Evolutionary conservation across 2,329 filamentous ascomycete species (phyloP).

Genomic region (Aspergillus sp.): DNA sequence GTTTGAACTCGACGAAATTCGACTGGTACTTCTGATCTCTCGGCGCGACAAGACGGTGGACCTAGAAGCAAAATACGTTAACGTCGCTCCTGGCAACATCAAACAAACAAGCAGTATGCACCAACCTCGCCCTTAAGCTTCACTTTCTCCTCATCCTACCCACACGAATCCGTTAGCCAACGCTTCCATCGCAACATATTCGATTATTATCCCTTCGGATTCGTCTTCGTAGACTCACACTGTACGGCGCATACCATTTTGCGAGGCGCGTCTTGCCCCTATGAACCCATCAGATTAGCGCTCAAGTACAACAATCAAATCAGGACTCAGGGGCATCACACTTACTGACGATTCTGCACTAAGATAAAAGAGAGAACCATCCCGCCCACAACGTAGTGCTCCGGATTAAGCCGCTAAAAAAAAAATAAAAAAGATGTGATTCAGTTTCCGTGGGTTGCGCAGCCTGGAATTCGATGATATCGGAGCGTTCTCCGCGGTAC

Average conservation of each 20-base stretch:
- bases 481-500: slow-evolving; percentile 18
- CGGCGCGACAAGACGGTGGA: slow-evolving; percentile 94
- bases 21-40: slow-evolving; percentile 99
- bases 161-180: slow-evolving; percentile 10
- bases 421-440: slow-evolving; percentile 14
- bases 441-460: slow-evolving; percentile 7
- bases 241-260: slow-evolving; percentile 99
- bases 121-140: slow-evolving; percentile 93
- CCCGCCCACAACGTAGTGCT: slow-evolving; percentile 9
- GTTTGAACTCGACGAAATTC: slow-evolving; percentile 85
- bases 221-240: slow-evolving; percentile 41
- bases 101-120: slow-evolving; percentile 8
- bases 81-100: background rate
- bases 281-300: slow-evolving; percentile 17
- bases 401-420: background rate
- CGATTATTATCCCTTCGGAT: background rate
- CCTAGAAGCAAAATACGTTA: slow-evolving; percentile 42
- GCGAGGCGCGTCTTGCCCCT: slow-evolving; percentile 97
- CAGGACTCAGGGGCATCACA: background rate
- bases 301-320: slow-evolving; percentile 1
- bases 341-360: slow-evolving; percentile 80
- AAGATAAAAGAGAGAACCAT: slow-evolving; percentile 78
- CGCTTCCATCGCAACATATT: background rate
- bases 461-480: slow-evolving; percentile 2
- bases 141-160: slow-evolving; percentile 90